Evolutionary conservation across 176 grass and related monocot species (phyloP).

Genomic region (Musa beccarii): DNA sequence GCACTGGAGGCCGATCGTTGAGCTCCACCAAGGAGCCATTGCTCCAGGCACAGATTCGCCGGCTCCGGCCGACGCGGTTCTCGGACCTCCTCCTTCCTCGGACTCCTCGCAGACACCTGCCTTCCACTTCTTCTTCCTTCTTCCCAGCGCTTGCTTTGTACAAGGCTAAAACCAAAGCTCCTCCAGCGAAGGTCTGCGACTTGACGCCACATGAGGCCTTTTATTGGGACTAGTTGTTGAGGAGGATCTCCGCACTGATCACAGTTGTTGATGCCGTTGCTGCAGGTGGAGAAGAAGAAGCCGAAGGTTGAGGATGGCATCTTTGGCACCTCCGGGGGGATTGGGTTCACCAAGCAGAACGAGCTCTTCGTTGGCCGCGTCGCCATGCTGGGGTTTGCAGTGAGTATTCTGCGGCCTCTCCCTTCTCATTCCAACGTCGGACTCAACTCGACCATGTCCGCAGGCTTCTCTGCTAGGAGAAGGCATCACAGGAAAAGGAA

Average conservation of each 20-base stretch:
- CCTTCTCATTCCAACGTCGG: too few species aligned
- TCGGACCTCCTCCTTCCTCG: constrained; percentile 16
- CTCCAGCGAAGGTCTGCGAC: constrained; percentile 31
- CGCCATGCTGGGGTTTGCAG: constrained; percentile 96
- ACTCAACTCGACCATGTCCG: too few species aligned
- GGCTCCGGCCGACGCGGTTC: constrained; percentile 26
- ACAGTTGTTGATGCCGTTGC: too few species aligned
- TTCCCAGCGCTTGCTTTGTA: constrained; percentile 40
- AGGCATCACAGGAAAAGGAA: constrained; percentile 93
- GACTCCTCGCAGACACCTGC: background rate
- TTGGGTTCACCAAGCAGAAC: constrained; percentile 98
- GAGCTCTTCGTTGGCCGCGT: constrained; percentile 98
- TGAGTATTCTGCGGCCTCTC: constrained; percentile 28
- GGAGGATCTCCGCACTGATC: too few species aligned
- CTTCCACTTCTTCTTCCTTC: constrained; percentile 12
- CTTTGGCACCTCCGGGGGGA: constrained; percentile 93
- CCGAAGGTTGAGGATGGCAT: constrained; percentile 67
- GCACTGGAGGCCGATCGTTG: background rate
- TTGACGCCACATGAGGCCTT: too few species aligned
- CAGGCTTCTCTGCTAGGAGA: constrained; percentile 91
- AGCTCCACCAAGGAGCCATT: background rate
- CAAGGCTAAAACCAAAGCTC: constrained; percentile 69
- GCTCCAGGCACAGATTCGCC: constrained; percentile 20
- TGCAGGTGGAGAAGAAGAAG: constrained; percentile 34
- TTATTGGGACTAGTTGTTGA: too few species aligned